Conservation (phyloP, 352 stramenopile species). For the Pythium pyrilobum region DNA sequence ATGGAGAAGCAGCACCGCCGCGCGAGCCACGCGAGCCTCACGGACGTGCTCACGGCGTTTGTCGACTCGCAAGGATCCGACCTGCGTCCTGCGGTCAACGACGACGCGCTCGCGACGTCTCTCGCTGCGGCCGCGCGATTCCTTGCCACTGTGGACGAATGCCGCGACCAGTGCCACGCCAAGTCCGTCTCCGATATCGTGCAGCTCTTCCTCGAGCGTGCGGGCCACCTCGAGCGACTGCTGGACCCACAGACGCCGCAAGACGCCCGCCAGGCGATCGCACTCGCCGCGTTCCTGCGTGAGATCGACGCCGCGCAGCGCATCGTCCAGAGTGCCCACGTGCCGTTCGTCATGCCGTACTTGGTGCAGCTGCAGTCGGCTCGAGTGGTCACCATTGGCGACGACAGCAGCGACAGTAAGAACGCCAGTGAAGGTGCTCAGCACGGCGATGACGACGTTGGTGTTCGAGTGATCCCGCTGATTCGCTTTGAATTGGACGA, state of each 20-base stretch:
- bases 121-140: slow-evolving; percentile 10
- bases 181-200: slow-evolving; percentile 49
- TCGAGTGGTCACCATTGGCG: slow-evolving; percentile 5
- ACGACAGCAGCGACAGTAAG: background rate
- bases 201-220: slow-evolving; percentile 54
- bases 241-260: slow-evolving; percentile 41
- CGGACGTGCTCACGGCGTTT: slow-evolving; percentile 48
- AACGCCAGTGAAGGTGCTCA: background rate
- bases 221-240: slow-evolving; percentile 6
- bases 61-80: slow-evolving; percentile 24
- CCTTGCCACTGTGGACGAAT: slow-evolving; percentile 33
- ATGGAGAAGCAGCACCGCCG: slow-evolving; percentile 54
- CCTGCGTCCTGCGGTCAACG: background rate
- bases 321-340: slow-evolving; percentile 45
- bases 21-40: slow-evolving; percentile 35
- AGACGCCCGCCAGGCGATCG: slow-evolving; percentile 54
- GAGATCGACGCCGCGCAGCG: slow-evolving; percentile 55
- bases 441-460: background rate
- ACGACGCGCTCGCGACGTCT: slow-evolving; percentile 11
- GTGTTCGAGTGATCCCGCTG: slow-evolving; percentile 47
- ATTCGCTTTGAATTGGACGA: slow-evolving; percentile 33
- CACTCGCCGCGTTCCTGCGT: slow-evolving; percentile 58
- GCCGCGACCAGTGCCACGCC: slow-evolving; percentile 31
- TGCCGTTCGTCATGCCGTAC: slow-evolving; percentile 72
- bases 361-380: slow-evolving; percentile 44